Base-by-base conservation (phyloP, 169 alveolate species). In the Plasmodium vivax region DNA sequence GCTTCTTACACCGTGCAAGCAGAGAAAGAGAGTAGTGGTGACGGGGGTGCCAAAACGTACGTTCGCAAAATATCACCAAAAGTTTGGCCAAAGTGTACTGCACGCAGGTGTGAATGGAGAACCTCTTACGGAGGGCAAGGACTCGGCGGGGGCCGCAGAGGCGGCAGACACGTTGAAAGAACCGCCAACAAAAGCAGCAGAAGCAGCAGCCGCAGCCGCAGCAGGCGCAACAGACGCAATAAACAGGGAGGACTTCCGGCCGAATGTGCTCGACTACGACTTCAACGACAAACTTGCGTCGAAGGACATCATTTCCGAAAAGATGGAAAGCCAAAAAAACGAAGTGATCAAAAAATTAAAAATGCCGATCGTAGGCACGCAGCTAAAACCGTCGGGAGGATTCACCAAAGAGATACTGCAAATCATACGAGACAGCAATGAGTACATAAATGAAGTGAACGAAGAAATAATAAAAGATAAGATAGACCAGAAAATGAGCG, bases 361-460 rank as follows among this genome's bases (percentile, higher is more conserved):
- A 68, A 38, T 88, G 41, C 94, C 94, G 14, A 88, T 88, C 8
- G 79, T 88, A 79, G 94, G 94, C 58, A 88, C 94, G 23, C 94
- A 88, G 47, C 73, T 88, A 38, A 88, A 88, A 79, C 94, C 94
- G 23, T 88, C 94, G 19, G 94, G 94, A 7, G 94, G 94, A 23
- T 88, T 88, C 71, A 58, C 94, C 58, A 88, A 88, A 72, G 93
- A 85, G 68, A 85, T 85, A 51, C 23, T 85, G 62, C 54, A 47
- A 16, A 62, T 85, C 36, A 85, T 85, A 27, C 54, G 79, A 30
- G 85, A 85, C 38, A 85, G 93, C 38, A 85, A 85, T 75, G 79
- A 85, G 30, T 85, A 85, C 81, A 85, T 85, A 51, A 85, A 85
- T 68, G 62, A 19, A 45, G 85, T 85, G 4, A 85, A 85, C 75